phyloP scores from a whole-genome alignment of 192 early-diverging fungal species.

The Oehlia diaphana region DNA sequence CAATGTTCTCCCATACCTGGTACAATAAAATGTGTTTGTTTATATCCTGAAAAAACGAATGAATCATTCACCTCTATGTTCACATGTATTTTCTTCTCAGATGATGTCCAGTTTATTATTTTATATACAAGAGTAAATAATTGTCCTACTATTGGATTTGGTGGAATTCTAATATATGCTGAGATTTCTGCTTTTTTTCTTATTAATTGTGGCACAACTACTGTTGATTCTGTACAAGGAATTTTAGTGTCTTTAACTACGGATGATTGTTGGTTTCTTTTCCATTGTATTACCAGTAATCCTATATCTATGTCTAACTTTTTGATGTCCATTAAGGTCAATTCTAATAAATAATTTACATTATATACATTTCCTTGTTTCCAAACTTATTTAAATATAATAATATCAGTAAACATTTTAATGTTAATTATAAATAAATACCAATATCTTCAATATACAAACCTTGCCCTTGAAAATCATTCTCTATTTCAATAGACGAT shows the following conservation, averaged over 20 bases:
- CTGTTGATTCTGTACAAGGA: slow-evolving; percentile 3
- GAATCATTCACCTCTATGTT: slow-evolving; percentile 66
- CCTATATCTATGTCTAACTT: slow-evolving; percentile 24
- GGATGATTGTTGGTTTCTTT: neutral
- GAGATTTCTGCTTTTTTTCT: neutral
- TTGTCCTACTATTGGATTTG: slow-evolving; percentile 47
- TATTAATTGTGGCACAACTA: neutral
- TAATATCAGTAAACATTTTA: neutral
- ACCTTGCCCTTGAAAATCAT: slow-evolving; percentile 25
- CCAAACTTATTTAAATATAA: slow-evolving; percentile 44
- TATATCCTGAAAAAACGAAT: slow-evolving; percentile 76
- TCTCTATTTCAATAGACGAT: slow-evolving; percentile 23
- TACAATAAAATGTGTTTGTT: slow-evolving; percentile 56
- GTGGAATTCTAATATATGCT: slow-evolving; percentile 56
- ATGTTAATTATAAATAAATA: slow-evolving; percentile 4
- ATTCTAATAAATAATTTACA: slow-evolving; percentile 41
- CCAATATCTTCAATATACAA: neutral
- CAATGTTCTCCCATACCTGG: slow-evolving; percentile 53
- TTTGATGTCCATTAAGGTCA: slow-evolving; percentile 34
- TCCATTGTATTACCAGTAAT: slow-evolving; percentile 23
- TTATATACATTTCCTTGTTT: slow-evolving; percentile 48
- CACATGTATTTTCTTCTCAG: slow-evolving; percentile 53
- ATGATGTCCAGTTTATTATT: slow-evolving; percentile 61
- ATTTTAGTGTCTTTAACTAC: neutral
- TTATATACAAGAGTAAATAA: slow-evolving; percentile 63